A percentile compares a stretch with the other conserved stretches of the same genome.
Conservation (phyloP, 139 green algal genomes). For the Chlorella sp. region DNA sequence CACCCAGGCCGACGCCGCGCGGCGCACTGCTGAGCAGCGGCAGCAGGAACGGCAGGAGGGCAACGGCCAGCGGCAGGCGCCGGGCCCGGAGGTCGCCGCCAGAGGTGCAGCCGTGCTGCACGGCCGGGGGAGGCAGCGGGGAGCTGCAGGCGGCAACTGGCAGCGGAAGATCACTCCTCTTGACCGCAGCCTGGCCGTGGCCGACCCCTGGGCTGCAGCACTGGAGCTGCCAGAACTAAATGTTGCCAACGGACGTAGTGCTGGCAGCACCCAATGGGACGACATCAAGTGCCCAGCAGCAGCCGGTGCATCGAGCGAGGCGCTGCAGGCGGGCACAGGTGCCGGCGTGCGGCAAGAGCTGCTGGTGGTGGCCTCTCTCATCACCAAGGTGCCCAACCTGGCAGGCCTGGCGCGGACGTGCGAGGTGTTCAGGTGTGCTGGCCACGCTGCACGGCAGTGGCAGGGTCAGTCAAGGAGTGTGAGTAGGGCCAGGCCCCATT, state of each 20-base stretch:
- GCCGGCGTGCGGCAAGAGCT: conserved; percentile 58
- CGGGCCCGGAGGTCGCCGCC: too few relatives aligned
- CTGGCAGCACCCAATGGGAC: conserved; percentile 23
- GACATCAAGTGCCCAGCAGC: conserved; percentile 6
- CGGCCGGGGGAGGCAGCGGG: too few relatives aligned
- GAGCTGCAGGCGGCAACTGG: too few relatives aligned
- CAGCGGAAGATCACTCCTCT: conserved; percentile 52
- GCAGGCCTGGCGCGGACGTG: conserved; percentile 89
- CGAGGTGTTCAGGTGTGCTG: conserved; percentile 60
- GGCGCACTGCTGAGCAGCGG: conserved; percentile 14
- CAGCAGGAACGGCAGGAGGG: neutral
- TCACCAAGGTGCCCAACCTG: conserved; percentile 90
- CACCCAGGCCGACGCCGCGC: conserved; percentile 6
- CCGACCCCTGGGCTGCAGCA: conserved; percentile 15
- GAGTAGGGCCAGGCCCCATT: neutral
- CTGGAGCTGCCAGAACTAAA: conserved; percentile 2
- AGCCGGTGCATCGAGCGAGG: too few relatives aligned
- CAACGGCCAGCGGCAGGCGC: too few relatives aligned
- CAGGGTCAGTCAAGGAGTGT: neutral
- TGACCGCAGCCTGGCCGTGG: neutral
- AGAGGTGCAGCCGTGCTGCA: too few relatives aligned
- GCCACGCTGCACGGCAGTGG: neutral
- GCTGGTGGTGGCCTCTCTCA: conserved; percentile 88
- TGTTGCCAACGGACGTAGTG: neutral
- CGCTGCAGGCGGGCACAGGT: conserved; percentile 4